Evolutionary conservation across 1,139 yeast genomes (phyloP), one percentile per base, ranked within the genome.

Genomic region (Pichia sp.): DNA sequence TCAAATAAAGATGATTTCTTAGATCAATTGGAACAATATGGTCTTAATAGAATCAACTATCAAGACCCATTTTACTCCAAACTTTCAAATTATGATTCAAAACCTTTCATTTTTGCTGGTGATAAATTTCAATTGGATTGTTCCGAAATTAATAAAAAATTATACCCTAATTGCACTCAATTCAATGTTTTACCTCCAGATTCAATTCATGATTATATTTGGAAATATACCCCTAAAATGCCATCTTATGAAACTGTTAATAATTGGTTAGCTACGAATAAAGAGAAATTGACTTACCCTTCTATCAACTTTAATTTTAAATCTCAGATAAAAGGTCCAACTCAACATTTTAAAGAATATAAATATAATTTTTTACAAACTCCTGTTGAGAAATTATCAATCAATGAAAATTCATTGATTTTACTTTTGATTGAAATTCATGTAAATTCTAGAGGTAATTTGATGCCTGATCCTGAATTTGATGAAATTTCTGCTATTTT

Each of bases 101-200:
- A 63, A 22, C 79, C 93, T 0, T 69, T 79, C 45, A 60, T 74
- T 2, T 79, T 77, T 60, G 88, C 89, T 0, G 88, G 88, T 18
- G 75, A 71, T 44, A 75, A 72, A 49, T 77, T 79, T 47, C 63
- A 56, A 1, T 59, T 79, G 8, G 51, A 52, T 30, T 55, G 67
- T 15, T 37, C 45, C 21, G 57, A 58, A 23, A 44, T 57, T 3
- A 49, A 47, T 52, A 48, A 36, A 14, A 23, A 20, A 18, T 39
- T 25, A 17, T 34, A 38, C 18, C 42, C 42, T 4, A 14, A 11
- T 10, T 23, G 24, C 4, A 11, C 14, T n/a, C 41, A 39, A 28
- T 4, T 23, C 2, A 15, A 20, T 30, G 1, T 25, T 36, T 21
- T 22, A 8, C 10, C 24, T 22, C 9, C 24, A 22, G 24, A 22